Conservation (phyloP, 164 flowering plant species). For the Umbilicus rupestris region DNA sequence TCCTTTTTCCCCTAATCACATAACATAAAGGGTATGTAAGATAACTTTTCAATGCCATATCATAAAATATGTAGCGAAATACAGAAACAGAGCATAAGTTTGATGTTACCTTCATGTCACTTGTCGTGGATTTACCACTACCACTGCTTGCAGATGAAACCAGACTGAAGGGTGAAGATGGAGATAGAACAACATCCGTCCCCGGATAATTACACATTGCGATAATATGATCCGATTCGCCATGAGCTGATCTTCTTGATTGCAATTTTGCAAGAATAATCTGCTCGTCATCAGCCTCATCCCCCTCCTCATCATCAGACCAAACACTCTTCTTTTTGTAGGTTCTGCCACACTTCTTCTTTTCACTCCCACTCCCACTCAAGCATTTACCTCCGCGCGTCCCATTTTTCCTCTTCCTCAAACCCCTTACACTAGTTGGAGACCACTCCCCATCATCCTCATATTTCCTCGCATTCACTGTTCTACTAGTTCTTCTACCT, state of each 20-base stretch:
- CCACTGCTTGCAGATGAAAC: not conserved
- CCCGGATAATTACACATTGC: not conserved
- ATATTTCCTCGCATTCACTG: too few species aligned
- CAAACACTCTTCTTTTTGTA: not conserved
- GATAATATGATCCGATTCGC: not conserved
- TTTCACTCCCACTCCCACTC: not conserved
- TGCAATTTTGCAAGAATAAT: not conserved
- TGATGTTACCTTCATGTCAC: not conserved
- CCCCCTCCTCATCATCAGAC: not conserved
- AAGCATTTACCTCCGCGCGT: not conserved
- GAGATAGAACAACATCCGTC: not conserved
- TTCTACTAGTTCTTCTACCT: too few species aligned
- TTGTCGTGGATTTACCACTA: not conserved
- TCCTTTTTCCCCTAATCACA: not conserved
- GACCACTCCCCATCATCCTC: not conserved
- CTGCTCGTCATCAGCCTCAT: not conserved
- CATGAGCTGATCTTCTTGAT: not conserved
- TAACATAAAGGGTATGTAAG: not conserved
- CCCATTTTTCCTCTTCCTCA: not conserved
- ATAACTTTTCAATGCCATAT: not conserved
- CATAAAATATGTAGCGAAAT: not conserved
- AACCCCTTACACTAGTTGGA: not conserved
- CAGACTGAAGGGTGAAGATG: not conserved
- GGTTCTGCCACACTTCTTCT: slow-evolving; percentile 1
- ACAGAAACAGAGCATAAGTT: not conserved